A percentile compares a stretch with the other conserved stretches of the same genome.
Evolutionary conservation across 163 green algal genomes (phyloP).

Genomic region (Scenedesmus sp.): DNA sequence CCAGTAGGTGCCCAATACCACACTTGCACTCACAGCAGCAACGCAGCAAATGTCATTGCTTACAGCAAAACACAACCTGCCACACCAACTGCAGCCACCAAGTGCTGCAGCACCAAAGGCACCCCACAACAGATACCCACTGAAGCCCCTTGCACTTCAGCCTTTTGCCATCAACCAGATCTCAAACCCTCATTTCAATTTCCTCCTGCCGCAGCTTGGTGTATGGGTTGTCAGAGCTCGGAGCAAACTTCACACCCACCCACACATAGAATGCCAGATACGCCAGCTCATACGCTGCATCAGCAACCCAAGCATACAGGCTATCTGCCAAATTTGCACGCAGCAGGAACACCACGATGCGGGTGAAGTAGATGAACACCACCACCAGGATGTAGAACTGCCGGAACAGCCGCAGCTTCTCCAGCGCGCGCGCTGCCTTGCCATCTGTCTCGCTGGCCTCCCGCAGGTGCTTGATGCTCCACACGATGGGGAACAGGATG

Average conservation of each 20-base stretch:
- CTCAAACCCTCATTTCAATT: constrained; percentile 58
- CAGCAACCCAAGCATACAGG: constrained; percentile 55
- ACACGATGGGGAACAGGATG: constrained; percentile 98
- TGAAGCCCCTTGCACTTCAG: not conserved
- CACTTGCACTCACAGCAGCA: too few species aligned
- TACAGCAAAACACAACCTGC: too few species aligned
- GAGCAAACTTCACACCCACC: constrained; percentile 89
- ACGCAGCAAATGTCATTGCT: too few species aligned
- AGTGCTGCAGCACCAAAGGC: too few species aligned
- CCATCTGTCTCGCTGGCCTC: constrained; percentile 91
- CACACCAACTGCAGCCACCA: too few species aligned
- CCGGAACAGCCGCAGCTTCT: constrained; percentile 95
- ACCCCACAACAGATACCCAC: not conserved
- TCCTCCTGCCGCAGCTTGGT: constrained; percentile 66
- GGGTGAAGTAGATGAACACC: constrained; percentile 99
- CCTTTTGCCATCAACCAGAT: not conserved
- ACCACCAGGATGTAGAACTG: constrained; percentile 98
- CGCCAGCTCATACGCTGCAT: constrained; percentile 83
- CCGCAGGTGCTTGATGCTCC: constrained; percentile 94
- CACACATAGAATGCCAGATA: constrained; percentile 94
- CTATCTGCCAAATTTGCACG: constrained; percentile 47
- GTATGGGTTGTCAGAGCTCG: constrained; percentile 81
- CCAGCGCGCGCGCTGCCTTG: constrained; percentile 92
- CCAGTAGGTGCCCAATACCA: too few species aligned
- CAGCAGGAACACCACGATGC: constrained; percentile 97